These are phyloP conservation scores for Cucurbita pepo DNA, from an alignment of 306 rosid species.

Conservation along the genomic window DNA sequence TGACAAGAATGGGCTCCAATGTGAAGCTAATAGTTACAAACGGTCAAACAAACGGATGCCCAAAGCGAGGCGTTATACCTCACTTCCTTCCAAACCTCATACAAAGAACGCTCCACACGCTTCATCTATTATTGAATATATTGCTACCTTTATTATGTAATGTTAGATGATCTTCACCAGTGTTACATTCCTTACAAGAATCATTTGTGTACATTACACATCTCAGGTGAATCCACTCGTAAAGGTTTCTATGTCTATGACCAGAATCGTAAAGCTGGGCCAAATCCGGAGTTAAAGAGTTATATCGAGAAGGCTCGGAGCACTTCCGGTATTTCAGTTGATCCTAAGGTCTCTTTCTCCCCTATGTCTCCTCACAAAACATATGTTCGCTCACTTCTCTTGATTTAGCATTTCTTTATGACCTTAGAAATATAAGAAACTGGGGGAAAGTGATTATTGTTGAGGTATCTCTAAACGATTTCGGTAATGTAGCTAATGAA, in stretches of 20 bases:
- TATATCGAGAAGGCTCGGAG: constrained; percentile 75
- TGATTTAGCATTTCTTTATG: not conserved
- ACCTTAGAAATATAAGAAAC: not conserved
- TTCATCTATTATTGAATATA: not conserved
- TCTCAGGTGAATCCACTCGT: constrained; percentile 53
- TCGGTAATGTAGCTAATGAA: constrained; percentile 35
- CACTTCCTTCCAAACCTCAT: not conserved
- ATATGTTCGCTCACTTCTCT: not conserved
- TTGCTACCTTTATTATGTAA: not conserved
- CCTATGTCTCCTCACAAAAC: not conserved
- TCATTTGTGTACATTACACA: not conserved
- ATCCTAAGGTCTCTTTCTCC: constrained; percentile 47
- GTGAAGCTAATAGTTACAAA: not conserved
- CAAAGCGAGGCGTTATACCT: not conserved
- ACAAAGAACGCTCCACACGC: not conserved
- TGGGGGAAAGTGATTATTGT: not conserved
- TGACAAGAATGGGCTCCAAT: not conserved
- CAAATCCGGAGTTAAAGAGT: constrained; percentile 69
- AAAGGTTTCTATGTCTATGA: constrained; percentile 78
- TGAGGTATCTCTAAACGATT: not conserved
- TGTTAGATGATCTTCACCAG: not conserved
- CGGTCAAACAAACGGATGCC: not conserved
- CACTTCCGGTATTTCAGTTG: constrained; percentile 48
- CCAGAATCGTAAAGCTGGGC: constrained; percentile 60
- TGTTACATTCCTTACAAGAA: not conserved